phyloP scores from a whole-genome alignment of 441 rosid species.

The Daphne laureola region DNA sequence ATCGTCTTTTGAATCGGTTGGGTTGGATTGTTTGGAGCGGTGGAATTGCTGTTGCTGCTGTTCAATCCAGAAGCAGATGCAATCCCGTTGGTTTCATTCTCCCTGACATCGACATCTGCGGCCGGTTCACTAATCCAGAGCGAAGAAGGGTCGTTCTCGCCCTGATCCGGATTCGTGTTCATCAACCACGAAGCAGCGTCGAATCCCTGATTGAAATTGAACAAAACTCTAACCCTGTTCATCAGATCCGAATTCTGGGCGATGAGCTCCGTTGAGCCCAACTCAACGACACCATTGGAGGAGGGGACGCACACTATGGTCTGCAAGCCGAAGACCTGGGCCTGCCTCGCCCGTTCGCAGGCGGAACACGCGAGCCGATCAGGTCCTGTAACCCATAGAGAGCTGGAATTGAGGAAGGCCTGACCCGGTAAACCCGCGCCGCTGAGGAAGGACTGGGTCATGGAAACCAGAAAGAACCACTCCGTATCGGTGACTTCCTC shows the following conservation, averaged over 20 bases:
- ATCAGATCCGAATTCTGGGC: slow-evolving; percentile 73
- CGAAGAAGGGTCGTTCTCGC: slow-evolving; percentile 74
- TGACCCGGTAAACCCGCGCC: slow-evolving; percentile 77
- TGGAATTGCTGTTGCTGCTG: slow-evolving; percentile 19
- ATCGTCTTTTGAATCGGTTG: slow-evolving; percentile 30
- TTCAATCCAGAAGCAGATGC: slow-evolving; percentile 15
- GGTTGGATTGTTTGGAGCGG: slow-evolving; percentile 19
- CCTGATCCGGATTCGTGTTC: slow-evolving; percentile 49
- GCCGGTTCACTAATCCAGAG: slow-evolving; percentile 70
- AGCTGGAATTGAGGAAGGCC: slow-evolving; percentile 42
- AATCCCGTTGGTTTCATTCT: slow-evolving; percentile 14
- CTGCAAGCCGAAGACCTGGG: slow-evolving; percentile 68
- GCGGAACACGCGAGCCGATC: slow-evolving; percentile 50
- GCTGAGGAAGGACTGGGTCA: slow-evolving; percentile 76
- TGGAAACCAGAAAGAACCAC: slow-evolving; percentile 91
- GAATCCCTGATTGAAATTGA: slow-evolving; percentile 45
- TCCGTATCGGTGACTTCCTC: slow-evolving; percentile 94
- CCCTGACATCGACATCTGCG: slow-evolving; percentile 37
- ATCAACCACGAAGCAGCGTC: slow-evolving; percentile 56
- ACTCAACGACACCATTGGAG: slow-evolving; percentile 80
- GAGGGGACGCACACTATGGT: slow-evolving; percentile 81
- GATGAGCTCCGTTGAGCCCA: slow-evolving; percentile 75
- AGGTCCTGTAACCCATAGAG: slow-evolving; percentile 71
- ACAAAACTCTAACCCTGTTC: slow-evolving; percentile 60
- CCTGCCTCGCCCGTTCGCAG: slow-evolving; percentile 77